Conservation (phyloP, 163 green algal genomes). For the Trebouxiophyceae sp. region DNA sequence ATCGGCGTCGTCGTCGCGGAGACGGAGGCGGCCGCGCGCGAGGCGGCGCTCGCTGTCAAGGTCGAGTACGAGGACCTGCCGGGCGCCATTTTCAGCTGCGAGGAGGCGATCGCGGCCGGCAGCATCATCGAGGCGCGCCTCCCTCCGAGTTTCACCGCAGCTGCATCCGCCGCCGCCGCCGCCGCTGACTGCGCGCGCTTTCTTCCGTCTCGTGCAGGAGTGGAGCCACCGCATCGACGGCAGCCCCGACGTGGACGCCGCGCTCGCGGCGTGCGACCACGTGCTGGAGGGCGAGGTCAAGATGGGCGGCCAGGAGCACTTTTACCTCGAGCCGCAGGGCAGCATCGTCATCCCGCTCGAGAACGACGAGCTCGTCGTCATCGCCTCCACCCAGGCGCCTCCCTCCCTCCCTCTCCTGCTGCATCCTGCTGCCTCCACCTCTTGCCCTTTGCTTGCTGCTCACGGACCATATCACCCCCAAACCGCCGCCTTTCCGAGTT, state of each 20-base stretch:
- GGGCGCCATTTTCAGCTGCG: conserved; percentile 70
- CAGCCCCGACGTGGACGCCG: conserved; percentile 64
- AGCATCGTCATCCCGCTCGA: conserved; percentile 75
- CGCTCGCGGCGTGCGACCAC: conserved; percentile 38
- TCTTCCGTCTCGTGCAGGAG: neutral
- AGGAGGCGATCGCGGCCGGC: conserved; percentile 71
- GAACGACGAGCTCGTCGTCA: conserved; percentile 69
- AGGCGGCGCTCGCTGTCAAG: conserved; percentile 58
- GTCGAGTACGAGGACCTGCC: conserved; percentile 86
- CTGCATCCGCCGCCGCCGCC: no score
- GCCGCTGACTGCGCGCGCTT: neutral
- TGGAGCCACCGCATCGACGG: conserved; percentile 40
- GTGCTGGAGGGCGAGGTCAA: conserved; percentile 56
- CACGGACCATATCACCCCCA: no score
- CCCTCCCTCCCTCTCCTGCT: no score
- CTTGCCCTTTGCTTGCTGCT: no score
- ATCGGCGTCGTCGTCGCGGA: conserved; percentile 79
- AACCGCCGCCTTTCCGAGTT: no score
- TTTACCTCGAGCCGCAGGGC: conserved; percentile 93
- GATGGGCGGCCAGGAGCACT: conserved; percentile 53
- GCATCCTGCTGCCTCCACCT: no score
- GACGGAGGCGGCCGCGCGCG: conserved; percentile 55
- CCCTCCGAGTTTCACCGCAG: no score
- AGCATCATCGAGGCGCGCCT: conserved; percentile 45
- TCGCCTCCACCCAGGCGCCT: conserved; percentile 67